Conservation (phyloP, 1,284 basidiomycete species). For the Rhodotorula sp. region DNA sequence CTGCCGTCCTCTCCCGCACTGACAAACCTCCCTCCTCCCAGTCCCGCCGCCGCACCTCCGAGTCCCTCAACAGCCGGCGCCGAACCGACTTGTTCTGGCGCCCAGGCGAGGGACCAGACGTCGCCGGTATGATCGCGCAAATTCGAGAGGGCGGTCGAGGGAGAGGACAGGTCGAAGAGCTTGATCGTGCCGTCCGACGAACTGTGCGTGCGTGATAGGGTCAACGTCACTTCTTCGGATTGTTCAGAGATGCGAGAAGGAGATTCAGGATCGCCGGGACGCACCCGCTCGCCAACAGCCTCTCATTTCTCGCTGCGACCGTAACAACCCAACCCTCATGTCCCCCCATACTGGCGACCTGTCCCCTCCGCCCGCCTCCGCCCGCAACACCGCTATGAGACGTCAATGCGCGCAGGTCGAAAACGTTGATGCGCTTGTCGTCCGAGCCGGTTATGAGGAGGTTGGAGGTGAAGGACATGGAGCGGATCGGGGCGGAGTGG, state of each 20-base stretch:
- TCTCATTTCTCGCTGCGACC: slow-evolving; percentile 36
- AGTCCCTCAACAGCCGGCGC: slow-evolving; percentile 34
- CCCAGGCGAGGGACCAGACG: slow-evolving; percentile 42
- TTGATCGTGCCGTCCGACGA: slow-evolving; percentile 42
- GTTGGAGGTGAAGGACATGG: slow-evolving; percentile 42
- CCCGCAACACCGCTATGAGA: slow-evolving; percentile 1
- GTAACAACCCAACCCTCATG: slow-evolving; percentile 43
- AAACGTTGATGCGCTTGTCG: slow-evolving; percentile 44
- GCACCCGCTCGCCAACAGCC: slow-evolving; percentile 37
- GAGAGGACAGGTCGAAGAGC: slow-evolving; percentile 40
- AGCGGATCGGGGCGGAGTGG: slow-evolving; percentile 42
- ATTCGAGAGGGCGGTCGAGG: slow-evolving; percentile 37
- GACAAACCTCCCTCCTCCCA: slow-evolving; percentile 39
- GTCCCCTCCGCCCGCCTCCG: slow-evolving; percentile 27
- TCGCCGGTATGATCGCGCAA: slow-evolving; percentile 42
- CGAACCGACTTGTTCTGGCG: slow-evolving; percentile 20
- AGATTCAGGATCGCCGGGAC: slow-evolving; percentile 1
- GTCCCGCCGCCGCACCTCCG: slow-evolving; percentile 33
- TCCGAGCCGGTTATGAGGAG: slow-evolving; percentile 43
- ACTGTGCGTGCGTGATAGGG: background rate
- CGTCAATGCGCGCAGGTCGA: slow-evolving; percentile 40
- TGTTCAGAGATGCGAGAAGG: background rate
- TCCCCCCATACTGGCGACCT: slow-evolving; percentile 41
- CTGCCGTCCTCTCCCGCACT: slow-evolving; percentile 41
- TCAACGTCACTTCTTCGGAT: background rate